Evolutionary conservation across 306 rosid genomes (phyloP).

Genomic region (Prunus kanzakura): DNA sequence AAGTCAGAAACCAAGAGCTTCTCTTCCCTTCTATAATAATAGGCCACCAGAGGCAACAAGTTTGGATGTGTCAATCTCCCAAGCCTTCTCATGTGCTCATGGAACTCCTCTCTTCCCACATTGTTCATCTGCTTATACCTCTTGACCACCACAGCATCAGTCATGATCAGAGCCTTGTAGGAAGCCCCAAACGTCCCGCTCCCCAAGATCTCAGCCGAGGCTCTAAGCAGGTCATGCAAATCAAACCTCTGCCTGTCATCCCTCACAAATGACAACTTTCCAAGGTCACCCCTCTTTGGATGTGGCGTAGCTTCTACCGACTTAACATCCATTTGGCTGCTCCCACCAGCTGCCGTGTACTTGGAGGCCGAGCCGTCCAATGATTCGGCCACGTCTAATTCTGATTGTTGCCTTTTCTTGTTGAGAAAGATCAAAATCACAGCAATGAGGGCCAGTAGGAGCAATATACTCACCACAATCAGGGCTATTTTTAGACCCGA

Average conservation of each 20-base stretch:
- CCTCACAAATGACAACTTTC: constrained; percentile 57
- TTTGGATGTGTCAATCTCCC: constrained; percentile 65
- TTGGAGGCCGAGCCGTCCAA: constrained; percentile 7
- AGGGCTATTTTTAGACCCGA: constrained; percentile 34
- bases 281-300: constrained; percentile 45
- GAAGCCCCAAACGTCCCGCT: constrained; percentile 89
- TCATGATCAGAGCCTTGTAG: constrained; percentile 59
- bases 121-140: constrained; percentile 88
- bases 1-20: constrained; percentile 71
- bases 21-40: constrained; percentile 78
- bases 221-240: constrained; percentile 64
- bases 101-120: constrained; percentile 69
- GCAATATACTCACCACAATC: constrained; percentile 17
- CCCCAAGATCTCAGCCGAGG: constrained; percentile 88
- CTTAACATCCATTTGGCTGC: constrained; percentile 9
- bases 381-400: constrained; percentile 8
- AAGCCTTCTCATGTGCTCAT: constrained; percentile 80
- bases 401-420: constrained; percentile 9
- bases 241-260: constrained; percentile 53
- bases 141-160: constrained; percentile 68
- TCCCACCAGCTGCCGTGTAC: not conserved
- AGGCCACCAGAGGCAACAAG: constrained; percentile 70
- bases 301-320: not conserved
- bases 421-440: constrained; percentile 25
- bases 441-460: constrained; percentile 36